Evolutionary conservation across 306 rosid species (phyloP), one percentile per base, ranked within the genome.

Genomic region (Pachyrhizus erosus): DNA sequence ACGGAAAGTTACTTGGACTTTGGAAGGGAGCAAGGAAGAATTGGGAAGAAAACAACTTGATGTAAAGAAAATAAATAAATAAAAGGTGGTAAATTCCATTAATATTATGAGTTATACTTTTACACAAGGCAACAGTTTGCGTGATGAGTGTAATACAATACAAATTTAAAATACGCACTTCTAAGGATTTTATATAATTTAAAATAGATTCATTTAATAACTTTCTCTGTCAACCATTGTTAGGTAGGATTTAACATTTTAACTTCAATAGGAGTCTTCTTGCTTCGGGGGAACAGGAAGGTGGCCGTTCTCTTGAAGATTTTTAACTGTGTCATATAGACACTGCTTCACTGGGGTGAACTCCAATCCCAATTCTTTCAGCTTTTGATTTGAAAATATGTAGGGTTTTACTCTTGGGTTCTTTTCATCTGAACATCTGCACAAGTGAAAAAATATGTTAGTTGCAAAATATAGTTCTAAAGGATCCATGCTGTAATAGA

Each of bases 301-400:
- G 86, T 88, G 93, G 20, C 99, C 99, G 69, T 91, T 93, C 73
- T 96, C 92, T 79, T 91, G 99, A 51, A 96, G 85, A 84, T 90
- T 88, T 91, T 76, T 96, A 27, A 96, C 98, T 3, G 98, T 92
- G 8, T 96, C 99, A 79, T 96, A 92, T 0, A 96, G 67, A 83
- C 93, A 85, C 71, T 93, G 94, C 84, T 88, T 87, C 81, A 89
- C 91, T 10, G 96, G 78, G 1, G 90, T 96, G 86, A 92, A 92
- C 79, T 91, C 92, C 83, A 96, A 23, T 3, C 99, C 99, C 84
- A 93, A 77, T 10, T 92, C 92, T 71, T 83, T 82, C 11, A 96
- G 87, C 88, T 90, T 96, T 83, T 93, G 82, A 61, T 85, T 94
- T 43, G 98, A 86, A 79, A 84, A 93, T 74, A 66, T 87, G 87